These are phyloP conservation scores for Leucaena leucocephala DNA, from an alignment of 306 rosid genomes.

Conservation along the genomic window DNA sequence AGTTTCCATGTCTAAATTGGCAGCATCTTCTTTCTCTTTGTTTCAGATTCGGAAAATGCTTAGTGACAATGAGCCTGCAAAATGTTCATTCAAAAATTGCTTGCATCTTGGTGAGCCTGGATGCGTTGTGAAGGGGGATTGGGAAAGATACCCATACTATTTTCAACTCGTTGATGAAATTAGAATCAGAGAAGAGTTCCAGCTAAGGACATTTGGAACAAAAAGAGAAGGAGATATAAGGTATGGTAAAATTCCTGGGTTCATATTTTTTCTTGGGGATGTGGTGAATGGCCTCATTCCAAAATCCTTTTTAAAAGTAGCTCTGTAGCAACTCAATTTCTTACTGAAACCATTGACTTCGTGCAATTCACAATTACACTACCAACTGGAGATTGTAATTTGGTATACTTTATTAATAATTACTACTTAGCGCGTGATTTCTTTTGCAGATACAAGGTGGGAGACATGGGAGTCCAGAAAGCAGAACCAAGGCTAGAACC, in stretches of 20 bases:
- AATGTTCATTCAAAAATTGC: slow-evolving; percentile 82
- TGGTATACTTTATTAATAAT: neutral
- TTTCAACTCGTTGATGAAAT: slow-evolving; percentile 95
- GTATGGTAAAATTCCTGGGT: slow-evolving; percentile 47
- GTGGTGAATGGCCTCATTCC: neutral
- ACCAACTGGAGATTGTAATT: neutral
- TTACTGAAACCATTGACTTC: neutral
- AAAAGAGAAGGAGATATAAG: slow-evolving; percentile 93
- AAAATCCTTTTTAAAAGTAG: neutral
- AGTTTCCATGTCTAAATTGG: slow-evolving; percentile 33
- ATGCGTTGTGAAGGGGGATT: slow-evolving; percentile 68
- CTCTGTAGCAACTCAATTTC: neutral
- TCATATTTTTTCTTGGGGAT: neutral
- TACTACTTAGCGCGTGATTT: neutral
- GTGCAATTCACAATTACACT: neutral
- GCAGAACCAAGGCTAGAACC: slow-evolving; percentile 92
- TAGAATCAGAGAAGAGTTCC: slow-evolving; percentile 86
- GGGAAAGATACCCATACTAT: slow-evolving; percentile 93
- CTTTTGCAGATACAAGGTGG: slow-evolving; percentile 66
- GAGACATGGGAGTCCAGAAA: slow-evolving; percentile 77
- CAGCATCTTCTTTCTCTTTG: slow-evolving; percentile 19
- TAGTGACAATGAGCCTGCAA: slow-evolving; percentile 45
- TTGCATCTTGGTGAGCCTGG: slow-evolving; percentile 97
- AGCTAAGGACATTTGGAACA: slow-evolving; percentile 92
- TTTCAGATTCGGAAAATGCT: slow-evolving; percentile 69